These are phyloP conservation scores for Epichloe uncinata DNA, from an alignment of 2,329 filamentous ascomycete species.

Conservation along the genomic window DNA sequence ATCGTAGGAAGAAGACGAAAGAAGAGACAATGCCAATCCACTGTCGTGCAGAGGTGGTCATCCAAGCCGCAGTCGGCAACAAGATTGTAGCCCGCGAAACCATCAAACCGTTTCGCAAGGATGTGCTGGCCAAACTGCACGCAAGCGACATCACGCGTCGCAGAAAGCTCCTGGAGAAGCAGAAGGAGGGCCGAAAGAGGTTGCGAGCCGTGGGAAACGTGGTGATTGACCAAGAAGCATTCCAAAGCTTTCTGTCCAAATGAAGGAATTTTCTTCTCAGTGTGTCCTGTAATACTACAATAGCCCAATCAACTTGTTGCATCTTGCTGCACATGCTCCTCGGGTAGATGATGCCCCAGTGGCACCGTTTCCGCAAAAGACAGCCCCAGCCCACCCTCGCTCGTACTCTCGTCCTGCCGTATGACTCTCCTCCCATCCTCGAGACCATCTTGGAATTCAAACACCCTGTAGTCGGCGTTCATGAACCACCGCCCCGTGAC, in stretches of 20 bases:
- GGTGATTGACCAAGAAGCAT: constrained; percentile 89
- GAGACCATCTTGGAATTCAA: constrained; percentile 32
- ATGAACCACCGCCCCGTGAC: constrained; percentile 42
- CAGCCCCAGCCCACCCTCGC: constrained; percentile 22
- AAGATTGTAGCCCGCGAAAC: constrained; percentile 83
- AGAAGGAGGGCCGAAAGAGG: constrained; percentile 89
- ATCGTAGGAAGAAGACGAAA: not conserved
- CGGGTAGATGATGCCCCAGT: constrained; percentile 17
- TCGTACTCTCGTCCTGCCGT: constrained; percentile 31
- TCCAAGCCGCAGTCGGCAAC: constrained; percentile 77
- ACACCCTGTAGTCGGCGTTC: constrained; percentile 53
- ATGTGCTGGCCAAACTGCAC: constrained; percentile 85
- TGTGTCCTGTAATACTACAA: not conserved
- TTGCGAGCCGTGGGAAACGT: constrained; percentile 78
- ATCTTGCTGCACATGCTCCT: too few species aligned
- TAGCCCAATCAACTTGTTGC: not conserved
- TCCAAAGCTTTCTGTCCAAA: constrained; percentile 86
- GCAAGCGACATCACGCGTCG: constrained; percentile 75
- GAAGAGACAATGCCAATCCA: not conserved
- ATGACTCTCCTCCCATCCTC: constrained; percentile 14
- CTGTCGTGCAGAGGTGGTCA: constrained; percentile 58
- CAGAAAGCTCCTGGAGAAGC: constrained; percentile 83
- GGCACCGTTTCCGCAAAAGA: constrained; percentile 22
- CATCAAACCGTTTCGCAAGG: constrained; percentile 92
- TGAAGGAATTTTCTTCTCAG: constrained; percentile 21